Base-by-base conservation (phyloP, 2,329 filamentous ascomycete genomes). In the Pseudogymnoascus sp. region DNA sequence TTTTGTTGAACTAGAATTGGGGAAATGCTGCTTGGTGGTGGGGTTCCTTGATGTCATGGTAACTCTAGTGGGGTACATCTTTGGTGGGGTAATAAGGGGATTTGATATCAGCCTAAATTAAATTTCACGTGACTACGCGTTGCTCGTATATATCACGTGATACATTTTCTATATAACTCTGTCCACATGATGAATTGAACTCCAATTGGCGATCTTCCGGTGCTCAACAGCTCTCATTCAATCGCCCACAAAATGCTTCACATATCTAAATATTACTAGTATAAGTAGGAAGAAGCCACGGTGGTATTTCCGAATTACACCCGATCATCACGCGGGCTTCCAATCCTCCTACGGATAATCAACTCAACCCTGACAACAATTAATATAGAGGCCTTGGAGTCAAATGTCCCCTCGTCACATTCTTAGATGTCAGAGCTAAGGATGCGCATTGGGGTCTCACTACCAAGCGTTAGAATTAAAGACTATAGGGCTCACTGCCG, bases 1-100 rank as follows among this genome's bases (percentile, higher is more conserved):
- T 55, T 55, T 33, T 55, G 29, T 55, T 55, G 48, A 55, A 55
- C 48, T 55, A 55, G 27, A 55, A 33, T 55, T 55, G n/a, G n/a
- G n/a, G n/a, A n/a, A n/a, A n/a, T n/a, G n/a, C 29, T 33, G 29
- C 15, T 33, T n/a, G 10, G n/a, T 18, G 48, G 48, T 33, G 48
- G 48, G 48, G 48, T 55, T 55, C 48, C 29, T 33, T 55, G 48
- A 55, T 55, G 48, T 55, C 48, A 55, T 55, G 48, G 18, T n/a
- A 55, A 55, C 27, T 55, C 29, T 8, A 13, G 48, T 55, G 48
- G 48, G 48, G 48, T 55, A 55, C 4, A 33, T 33, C 8, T 13
- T 33, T 33, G 48, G 48, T 55, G 48, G 48, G 48, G 48, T 55
- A 55, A 55, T 33, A 33, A n/a, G 29, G 48, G 48, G 48, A 18